Evolutionary conservation across 805 yeast species (phyloP), one percentile per base, ranked within the genome.

Genomic region (Wickerhamiella spandovensis): DNA sequence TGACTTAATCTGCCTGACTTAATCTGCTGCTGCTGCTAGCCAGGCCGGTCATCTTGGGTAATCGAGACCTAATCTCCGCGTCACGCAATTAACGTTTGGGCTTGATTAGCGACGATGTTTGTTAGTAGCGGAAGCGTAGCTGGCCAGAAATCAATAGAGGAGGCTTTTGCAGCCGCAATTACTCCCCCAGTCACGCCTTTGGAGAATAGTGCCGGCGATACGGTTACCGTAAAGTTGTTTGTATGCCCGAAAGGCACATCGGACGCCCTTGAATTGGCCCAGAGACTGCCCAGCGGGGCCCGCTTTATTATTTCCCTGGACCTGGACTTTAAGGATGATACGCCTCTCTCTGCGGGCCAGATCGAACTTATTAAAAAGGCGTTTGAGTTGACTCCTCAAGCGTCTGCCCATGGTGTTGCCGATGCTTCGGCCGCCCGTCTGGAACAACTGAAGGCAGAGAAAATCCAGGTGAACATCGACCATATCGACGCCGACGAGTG

Each of bases 401-500:
- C 61, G 60, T 30, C 37, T 4, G 35, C 30, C 20, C 22, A 43
- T 17, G 54, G 54, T 13, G 47, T 51, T 13, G 41, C 51, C 24
- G 51, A 51, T 37, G n/a, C 20, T 13, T 48, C 49, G 8, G 51
- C 53, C 2, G 43, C 46, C 5, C 43, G 41, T 5, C 32, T 51
- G 4, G 32, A 22, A 23, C 38, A 41, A 20, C n/a, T 44, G 15
- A 5, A 39, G 2, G 44, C 17, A 22, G 47, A 23, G 6, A 39
- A 37, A 9, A 18, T 48, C 13, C 41, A n/a, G 2, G 18, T 51
- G 5, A 18, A 49, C 9, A 53, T 64, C 7, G 62, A 64, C 50
- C 66, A 63, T 46, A 61, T 66, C 48, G 62, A 65, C 44, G 62
- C 65, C 20, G 56, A 56, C 17, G 68, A 65, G 45, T 66, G 69